Percentiles rank a stretch among this genome's conserved stretches.
Evolutionary conservation across 2,329 filamentous ascomycete genomes (phyloP).

Genomic region (Neonectria neomacrospora): DNA sequence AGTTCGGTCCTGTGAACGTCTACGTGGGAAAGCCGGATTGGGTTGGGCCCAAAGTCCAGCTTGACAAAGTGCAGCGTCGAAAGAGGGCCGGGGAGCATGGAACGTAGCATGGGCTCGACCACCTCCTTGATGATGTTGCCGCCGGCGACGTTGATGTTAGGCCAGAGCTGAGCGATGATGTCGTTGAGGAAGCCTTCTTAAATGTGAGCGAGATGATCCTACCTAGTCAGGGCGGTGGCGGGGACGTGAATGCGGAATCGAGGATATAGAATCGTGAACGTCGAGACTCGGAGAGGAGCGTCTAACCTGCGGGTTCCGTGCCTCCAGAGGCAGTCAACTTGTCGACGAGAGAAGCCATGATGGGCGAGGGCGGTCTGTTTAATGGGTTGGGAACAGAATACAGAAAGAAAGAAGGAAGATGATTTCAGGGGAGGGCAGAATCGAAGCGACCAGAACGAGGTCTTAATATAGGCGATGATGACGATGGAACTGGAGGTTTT

Average conservation of each 20-base stretch:
- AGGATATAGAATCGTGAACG: constrained; percentile 1
- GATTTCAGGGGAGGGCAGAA: constrained; percentile 1
- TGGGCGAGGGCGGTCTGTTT: constrained; percentile 14
- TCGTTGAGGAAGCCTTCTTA: constrained; percentile 40
- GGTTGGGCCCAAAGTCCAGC: constrained; percentile 37
- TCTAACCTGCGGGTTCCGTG: constrained; percentile 40
- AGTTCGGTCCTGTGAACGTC: constrained; percentile 41
- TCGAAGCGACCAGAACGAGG: constrained; percentile 9
- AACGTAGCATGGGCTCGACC: constrained; percentile 40
- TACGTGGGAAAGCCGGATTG: constrained; percentile 37
- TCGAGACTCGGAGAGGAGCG: background rate
- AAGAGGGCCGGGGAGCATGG: constrained; percentile 41
- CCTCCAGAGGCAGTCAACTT: constrained; percentile 43
- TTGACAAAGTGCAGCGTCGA: constrained; percentile 38
- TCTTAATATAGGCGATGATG: constrained; percentile 18
- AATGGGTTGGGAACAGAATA: constrained; percentile 3
- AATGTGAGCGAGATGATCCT: constrained; percentile 26
- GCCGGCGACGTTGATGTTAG: constrained; percentile 43
- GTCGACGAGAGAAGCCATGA: constrained; percentile 37
- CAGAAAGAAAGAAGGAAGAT: background rate
- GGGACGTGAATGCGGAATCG: constrained; percentile 5
- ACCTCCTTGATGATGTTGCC: constrained; percentile 38
- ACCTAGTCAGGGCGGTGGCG: background rate
- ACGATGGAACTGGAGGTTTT: constrained; percentile 19
- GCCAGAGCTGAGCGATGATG: constrained; percentile 43